Evolutionary conservation across 768 basidiomycete species (phyloP).

Genomic region (Trametopsis cervina): DNA sequence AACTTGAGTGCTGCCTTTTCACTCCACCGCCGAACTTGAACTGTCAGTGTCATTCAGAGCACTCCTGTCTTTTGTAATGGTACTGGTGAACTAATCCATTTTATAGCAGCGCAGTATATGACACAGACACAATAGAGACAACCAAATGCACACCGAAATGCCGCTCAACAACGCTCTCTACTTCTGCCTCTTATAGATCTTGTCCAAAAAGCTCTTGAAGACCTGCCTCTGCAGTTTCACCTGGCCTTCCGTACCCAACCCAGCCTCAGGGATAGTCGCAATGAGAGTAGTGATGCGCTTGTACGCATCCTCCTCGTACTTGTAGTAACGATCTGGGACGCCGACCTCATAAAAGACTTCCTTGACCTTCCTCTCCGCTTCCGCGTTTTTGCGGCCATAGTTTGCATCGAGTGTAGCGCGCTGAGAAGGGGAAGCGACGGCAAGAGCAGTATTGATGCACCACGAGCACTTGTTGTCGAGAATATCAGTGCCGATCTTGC

Average conservation of each 20-base stretch:
- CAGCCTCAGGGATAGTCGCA: conserved; percentile 58
- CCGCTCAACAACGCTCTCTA: too few species aligned
- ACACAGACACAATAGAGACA: too few species aligned
- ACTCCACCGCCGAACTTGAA: too few species aligned
- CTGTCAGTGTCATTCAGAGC: too few species aligned
- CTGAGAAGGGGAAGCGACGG: conserved; percentile 46
- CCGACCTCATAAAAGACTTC: conserved; percentile 65
- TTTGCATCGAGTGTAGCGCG: conserved; percentile 54
- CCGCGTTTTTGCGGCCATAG: conserved; percentile 55
- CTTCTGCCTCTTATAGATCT: conserved; percentile 67
- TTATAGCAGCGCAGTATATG: too few species aligned
- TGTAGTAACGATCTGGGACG: conserved; percentile 57
- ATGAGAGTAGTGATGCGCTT: conserved; percentile 62
- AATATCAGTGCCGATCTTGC: conserved; percentile 98
- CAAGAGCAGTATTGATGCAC: conserved; percentile 86
- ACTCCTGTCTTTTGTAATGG: too few species aligned
- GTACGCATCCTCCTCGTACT: conserved; percentile 77
- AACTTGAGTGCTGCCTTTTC: too few species aligned
- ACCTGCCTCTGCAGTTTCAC: conserved; percentile 52
- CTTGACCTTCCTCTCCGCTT: conserved; percentile 56
- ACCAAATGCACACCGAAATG: too few species aligned
- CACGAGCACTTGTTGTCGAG: conserved; percentile 98
- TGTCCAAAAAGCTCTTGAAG: conserved; percentile 80
- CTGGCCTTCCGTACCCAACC: conserved; percentile 25
- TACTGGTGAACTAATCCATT: too few species aligned